Conservation (phyloP, 2,329 filamentous ascomycete genomes). For the Beauveria medogensis region DNA sequence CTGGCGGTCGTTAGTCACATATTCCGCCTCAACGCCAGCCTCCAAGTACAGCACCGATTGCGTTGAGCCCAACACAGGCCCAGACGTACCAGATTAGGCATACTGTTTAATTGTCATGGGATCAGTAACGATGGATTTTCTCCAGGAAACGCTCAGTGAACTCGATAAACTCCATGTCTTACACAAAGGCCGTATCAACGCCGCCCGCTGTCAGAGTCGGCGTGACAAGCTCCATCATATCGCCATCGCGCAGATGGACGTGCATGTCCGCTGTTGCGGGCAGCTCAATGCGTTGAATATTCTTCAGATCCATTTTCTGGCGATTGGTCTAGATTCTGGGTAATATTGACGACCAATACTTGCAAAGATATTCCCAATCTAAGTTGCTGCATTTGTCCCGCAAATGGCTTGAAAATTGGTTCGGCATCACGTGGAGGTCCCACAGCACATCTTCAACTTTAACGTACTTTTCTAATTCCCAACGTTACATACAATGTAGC, state of each 20-base stretch:
- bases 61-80: not conserved
- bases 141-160: not conserved
- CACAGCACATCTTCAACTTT: not conserved
- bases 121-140: slow-evolving; percentile 11
- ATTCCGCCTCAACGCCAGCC: not conserved
- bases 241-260: slow-evolving; percentile 62
- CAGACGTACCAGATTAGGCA: slow-evolving; percentile 51
- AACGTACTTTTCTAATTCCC: too few species aligned
- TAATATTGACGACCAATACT: not conserved
- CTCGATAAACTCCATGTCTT: slow-evolving; percentile 7
- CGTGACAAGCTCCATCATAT: slow-evolving; percentile 51
- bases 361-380: not conserved
- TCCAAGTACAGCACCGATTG: not conserved
- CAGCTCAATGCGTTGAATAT: slow-evolving; percentile 39
- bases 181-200: slow-evolving; percentile 53
- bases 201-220: slow-evolving; percentile 50
- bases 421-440: slow-evolving; percentile 3
- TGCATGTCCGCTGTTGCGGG: slow-evolving; percentile 60
- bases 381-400: not conserved
- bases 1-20: slow-evolving; percentile 10
- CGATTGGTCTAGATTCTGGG: not conserved
- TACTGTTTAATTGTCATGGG: slow-evolving; percentile 19
- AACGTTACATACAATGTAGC: too few species aligned
- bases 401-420: slow-evolving; percentile 6
- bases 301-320: slow-evolving; percentile 28